phyloP scores from a whole-genome alignment of 208 protist species.

The Polymyxa betae region DNA sequence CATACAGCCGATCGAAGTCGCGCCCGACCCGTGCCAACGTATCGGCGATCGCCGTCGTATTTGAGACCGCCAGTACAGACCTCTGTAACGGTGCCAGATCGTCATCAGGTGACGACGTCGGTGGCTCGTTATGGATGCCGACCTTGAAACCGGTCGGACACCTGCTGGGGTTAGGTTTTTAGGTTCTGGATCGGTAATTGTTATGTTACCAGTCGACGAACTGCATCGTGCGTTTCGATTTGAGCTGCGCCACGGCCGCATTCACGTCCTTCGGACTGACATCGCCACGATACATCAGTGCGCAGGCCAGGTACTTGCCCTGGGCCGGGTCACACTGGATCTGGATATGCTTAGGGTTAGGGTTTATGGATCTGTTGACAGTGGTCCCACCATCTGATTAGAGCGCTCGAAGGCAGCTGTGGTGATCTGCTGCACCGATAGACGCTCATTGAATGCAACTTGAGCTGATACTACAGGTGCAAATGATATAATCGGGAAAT shows the following conservation, averaged over 20 bases:
- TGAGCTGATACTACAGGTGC: constrained; percentile 87
- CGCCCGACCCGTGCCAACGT: constrained; percentile 73
- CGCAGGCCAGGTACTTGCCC: constrained; percentile 96
- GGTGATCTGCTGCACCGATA: constrained; percentile 88
- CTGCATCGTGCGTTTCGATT: constrained; percentile 90
- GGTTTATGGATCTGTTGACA: neutral
- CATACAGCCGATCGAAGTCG: constrained; percentile 78
- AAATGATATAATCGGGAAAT: constrained; percentile 91
- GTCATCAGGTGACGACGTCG: constrained; percentile 74
- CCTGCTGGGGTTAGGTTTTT: constrained; percentile 71
- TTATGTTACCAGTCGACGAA: constrained; percentile 92
- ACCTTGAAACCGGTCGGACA: constrained; percentile 94
- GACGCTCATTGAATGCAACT: constrained; percentile 85
- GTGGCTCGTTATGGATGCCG: constrained; percentile 73
- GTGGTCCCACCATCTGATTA: constrained; percentile 80
- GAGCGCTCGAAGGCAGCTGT: constrained; percentile 87
- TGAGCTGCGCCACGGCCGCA: constrained; percentile 86
- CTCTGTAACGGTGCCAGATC: constrained; percentile 76
- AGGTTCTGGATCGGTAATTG: neutral
- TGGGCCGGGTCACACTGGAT: constrained; percentile 90
- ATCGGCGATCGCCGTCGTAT: constrained; percentile 77
- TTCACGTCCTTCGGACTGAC: constrained; percentile 95
- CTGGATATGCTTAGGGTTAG: neutral
- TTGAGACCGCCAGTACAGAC: constrained; percentile 72
- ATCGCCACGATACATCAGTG: constrained; percentile 95